Base-by-base conservation (phyloP, 352 stramenopile genomes). In the Globisporangium iwayamae region DNA sequence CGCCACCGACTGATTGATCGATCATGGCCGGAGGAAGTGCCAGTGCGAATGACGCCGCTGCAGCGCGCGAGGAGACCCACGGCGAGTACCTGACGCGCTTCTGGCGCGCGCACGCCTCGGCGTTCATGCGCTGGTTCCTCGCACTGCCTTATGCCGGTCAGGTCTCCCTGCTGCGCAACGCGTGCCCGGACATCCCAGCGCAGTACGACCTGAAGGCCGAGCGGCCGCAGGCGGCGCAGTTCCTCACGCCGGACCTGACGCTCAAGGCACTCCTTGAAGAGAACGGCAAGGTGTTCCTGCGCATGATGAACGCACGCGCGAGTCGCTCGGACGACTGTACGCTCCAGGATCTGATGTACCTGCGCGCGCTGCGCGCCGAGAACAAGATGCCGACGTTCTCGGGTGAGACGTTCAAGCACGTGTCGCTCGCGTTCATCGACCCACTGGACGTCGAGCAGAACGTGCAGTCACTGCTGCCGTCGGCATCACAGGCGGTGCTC, bases 111-210 rank as follows among this genome's bases (percentile, higher is more conserved):
- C 78, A 93, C 78, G 83, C 80, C 34, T 89, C 83, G 1, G 63
- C 71, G 32, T 94, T 94, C 68, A 94, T 94, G 85, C 80, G 82
- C 48, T 94, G 85, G 85, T 93, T 94, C 72, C 65, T 94, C 30
- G 68, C 80, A 14, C 70, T 94, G 16, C 85, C 85, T 1, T 92
- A 91, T 54, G 74, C 82, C 1, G 85, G 85, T 0, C 85, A 94
- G 62, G 78, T 92, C 22, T 82, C 83, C 11, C 73, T 94, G 7
- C 34, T 93, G 52, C 83, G 82, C 65, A 94, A 93, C 57, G 85
- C 85, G n/a, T 84, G 79, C 39, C 85, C 85, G 9, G 85, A 94
- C 68, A 81, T 94, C 25, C 80, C 85, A 2, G 60, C 79, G 39
- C 66, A 81, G n/a, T 90, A 90, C 60, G 75, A 87, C 59, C 59